Evolutionary conservation across 2,329 filamentous ascomycete genomes (phyloP).

Genomic region (Alternaria tenuissima): DNA sequence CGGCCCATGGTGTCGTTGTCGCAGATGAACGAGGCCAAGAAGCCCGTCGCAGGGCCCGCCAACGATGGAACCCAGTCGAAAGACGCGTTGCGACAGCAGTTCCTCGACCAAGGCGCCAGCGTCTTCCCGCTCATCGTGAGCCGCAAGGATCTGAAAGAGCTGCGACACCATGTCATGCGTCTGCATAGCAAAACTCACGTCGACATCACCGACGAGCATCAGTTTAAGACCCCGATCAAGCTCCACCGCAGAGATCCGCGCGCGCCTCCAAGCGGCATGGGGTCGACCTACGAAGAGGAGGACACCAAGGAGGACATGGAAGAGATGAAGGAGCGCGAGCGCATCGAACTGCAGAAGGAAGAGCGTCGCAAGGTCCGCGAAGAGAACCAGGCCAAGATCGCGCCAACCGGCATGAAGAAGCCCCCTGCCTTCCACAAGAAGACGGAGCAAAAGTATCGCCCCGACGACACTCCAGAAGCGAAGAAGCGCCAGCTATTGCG

Average conservation of each 20-base stretch:
- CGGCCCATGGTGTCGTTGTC: slow-evolving; percentile 44
- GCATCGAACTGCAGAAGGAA: slow-evolving; percentile 67
- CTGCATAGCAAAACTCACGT: slow-evolving; percentile 69
- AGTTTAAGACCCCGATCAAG: slow-evolving; percentile 88
- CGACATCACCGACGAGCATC: slow-evolving; percentile 76
- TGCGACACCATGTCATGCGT: slow-evolving; percentile 88
- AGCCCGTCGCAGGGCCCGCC: slow-evolving; percentile 17
- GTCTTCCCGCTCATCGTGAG: slow-evolving; percentile 76
- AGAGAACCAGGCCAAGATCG: slow-evolving; percentile 89
- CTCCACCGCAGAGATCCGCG: slow-evolving; percentile 86
- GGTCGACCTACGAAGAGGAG: slow-evolving; percentile 55
- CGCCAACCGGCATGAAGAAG: slow-evolving; percentile 77
- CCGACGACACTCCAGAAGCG: slow-evolving; percentile 79
- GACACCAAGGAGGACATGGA: slow-evolving; percentile 69
- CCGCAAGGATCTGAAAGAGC: slow-evolving; percentile 78
- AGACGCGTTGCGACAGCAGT: slow-evolving; percentile 39
- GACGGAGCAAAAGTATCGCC: slow-evolving; percentile 82
- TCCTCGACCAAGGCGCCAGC: slow-evolving; percentile 33
- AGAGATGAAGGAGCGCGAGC: slow-evolving; percentile 72
- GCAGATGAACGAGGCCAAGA: slow-evolving; percentile 41
- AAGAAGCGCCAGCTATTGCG: slow-evolving; percentile 69
- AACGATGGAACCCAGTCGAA: slow-evolving; percentile 23
- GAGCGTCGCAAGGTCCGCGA: slow-evolving; percentile 87
- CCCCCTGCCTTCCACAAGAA: slow-evolving; percentile 75
- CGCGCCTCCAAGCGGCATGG: slow-evolving; percentile 63